Conservation (phyloP, 2,329 filamentous ascomycete species). For the Trichoderma atrobrunneum region DNA sequence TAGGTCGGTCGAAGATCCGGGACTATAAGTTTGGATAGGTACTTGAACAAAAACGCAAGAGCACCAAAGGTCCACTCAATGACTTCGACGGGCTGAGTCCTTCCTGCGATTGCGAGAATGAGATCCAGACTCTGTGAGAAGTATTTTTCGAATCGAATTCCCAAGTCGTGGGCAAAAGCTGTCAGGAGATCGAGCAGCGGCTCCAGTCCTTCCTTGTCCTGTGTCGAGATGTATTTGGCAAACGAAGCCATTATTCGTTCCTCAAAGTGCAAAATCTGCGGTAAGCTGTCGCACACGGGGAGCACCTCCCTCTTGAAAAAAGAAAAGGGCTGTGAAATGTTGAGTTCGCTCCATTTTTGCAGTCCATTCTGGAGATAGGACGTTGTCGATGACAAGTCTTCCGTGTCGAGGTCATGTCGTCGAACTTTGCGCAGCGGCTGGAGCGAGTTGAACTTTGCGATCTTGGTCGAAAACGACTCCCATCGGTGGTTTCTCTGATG, state of each 20-base stretch:
- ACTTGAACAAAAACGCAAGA: constrained; percentile 95
- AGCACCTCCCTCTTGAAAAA: constrained; percentile 72
- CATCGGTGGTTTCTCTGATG: constrained; percentile 84
- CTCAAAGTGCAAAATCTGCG: constrained; percentile 89
- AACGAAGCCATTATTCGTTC: constrained; percentile 78
- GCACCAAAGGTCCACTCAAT: constrained; percentile 97
- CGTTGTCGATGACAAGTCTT: constrained; percentile 71
- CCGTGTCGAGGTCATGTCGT: constrained; percentile 76
- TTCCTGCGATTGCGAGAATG: constrained; percentile 74
- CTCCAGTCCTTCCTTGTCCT: constrained; percentile 78
- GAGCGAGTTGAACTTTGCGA: constrained; percentile 82
- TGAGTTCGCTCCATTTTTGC: constrained; percentile 87
- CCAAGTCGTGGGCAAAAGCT: constrained; percentile 92
- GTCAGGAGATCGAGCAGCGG: constrained; percentile 84
- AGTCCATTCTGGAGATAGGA: constrained; percentile 84
- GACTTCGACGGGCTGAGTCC: constrained; percentile 76
- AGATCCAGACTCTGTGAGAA: constrained; percentile 73
- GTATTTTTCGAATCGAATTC: constrained; percentile 81
- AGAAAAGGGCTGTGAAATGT: constrained; percentile 78
- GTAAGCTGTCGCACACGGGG: constrained; percentile 81
- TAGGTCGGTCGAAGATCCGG: constrained; percentile 83
- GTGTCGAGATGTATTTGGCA: constrained; percentile 70
- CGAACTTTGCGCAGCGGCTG: constrained; percentile 89
- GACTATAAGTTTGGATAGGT: constrained; percentile 81
- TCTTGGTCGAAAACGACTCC: constrained; percentile 86